phyloP scores from a whole-genome alignment of 2,329 filamentous ascomycete species.

The Juglanconis juglandina region DNA sequence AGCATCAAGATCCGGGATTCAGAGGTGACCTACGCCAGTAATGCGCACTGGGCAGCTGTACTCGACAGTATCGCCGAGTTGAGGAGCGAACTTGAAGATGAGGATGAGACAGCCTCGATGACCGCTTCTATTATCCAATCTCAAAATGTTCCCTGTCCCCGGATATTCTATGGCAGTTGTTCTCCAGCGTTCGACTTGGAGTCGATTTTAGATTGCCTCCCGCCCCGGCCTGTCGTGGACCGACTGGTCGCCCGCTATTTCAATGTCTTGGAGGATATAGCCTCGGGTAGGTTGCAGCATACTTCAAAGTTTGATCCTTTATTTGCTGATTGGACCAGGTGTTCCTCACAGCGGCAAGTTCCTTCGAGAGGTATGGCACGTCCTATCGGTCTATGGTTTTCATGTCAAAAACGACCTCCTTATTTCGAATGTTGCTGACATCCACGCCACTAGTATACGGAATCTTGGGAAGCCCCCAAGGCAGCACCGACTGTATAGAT shows the following conservation, averaged over 20 bases:
- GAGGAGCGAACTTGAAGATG: slow-evolving; percentile 19
- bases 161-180: slow-evolving; percentile 31
- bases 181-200: slow-evolving; percentile 22
- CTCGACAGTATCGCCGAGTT: slow-evolving; percentile 38
- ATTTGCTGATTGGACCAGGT: slow-evolving; percentile 12
- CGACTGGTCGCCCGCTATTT: slow-evolving; percentile 35
- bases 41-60: slow-evolving; percentile 38
- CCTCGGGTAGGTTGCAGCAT: slow-evolving; percentile 20
- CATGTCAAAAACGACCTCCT: background rate
- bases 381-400: too few relatives aligned
- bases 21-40: slow-evolving; percentile 31
- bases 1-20: slow-evolving; percentile 26
- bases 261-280: slow-evolving; percentile 29
- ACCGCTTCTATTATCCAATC: background rate
- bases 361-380: slow-evolving; percentile 24
- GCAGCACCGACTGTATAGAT: slow-evolving; percentile 34
- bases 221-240: slow-evolving; percentile 30
- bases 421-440: too few relatives aligned
- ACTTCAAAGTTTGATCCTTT: too few relatives aligned
- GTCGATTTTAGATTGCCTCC: slow-evolving; percentile 33
- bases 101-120: slow-evolving; percentile 26
- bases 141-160: slow-evolving; percentile 19
- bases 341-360: slow-evolving; percentile 29
- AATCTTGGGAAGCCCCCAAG: slow-evolving; percentile 40
- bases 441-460: slow-evolving; percentile 33